Evolutionary conservation across 257 asterid species (phyloP), one percentile per base, ranked within the genome.

Genomic region (Handroanthus guayacan): DNA sequence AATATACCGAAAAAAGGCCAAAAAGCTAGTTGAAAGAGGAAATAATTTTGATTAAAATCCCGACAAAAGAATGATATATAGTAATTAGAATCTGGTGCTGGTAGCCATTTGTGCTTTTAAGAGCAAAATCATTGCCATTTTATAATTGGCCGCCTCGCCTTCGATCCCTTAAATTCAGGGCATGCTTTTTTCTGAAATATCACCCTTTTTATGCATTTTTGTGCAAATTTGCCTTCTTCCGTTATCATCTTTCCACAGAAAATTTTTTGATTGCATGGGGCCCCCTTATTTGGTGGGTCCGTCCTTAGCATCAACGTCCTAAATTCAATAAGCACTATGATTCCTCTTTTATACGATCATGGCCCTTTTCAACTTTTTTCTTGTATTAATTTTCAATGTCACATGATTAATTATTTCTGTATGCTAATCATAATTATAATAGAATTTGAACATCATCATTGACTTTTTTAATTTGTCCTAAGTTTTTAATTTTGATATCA

Each of bases 91-190:
- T 12, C 2, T 1, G 5, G 4, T 10, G 31, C 31, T 39, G 41
- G 57, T 37, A 55, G 58, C 5, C 12, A 75, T 52, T 38, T 37
- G 4, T 9, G 75, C 58, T 34, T 67, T 62, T 37, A 45, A 61
- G 72, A 66, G 78, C 79, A 80, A 68, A 60, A 84, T 80, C 66
- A 81, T 84, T 62, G 64, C 43, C 37, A 64, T 45, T 63, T 67
- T 55, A 62, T 71, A 71, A 77, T 69, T 70, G 72, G 34, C 58
- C 13, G 45, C 8, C 17, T 13, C 17, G 4, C 57, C 11, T 13
- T 51, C 57, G 11, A 6, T 18, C 20, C n/a, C 58, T 47, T 47
- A 2, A 78, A 39, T 43, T 16, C 81, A 69, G 75, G 64, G 12
- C 75, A 71, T 13, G 74, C 78, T 81, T 71, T 48, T 48, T 25